These are phyloP conservation scores for Nakazawaea ernobii DNA, from an alignment of 805 yeast genomes.

Conservation along the genomic window DNA sequence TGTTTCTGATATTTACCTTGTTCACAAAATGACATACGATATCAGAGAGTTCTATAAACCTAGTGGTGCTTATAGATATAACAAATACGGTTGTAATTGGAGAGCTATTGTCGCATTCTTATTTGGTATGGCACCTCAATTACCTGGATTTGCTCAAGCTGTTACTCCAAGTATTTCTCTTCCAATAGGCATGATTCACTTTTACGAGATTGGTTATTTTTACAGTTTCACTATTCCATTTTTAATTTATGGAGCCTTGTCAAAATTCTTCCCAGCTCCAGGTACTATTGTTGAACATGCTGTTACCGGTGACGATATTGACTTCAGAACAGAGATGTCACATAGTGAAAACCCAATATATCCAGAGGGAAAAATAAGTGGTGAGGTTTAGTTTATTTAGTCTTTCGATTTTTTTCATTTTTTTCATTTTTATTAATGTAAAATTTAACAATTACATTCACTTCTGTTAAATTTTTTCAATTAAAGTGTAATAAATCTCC, in stretches of 20 bases:
- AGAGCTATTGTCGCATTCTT: conserved; percentile 77
- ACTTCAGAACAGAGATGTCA: conserved; percentile 3
- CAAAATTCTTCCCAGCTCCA: conserved; percentile 19
- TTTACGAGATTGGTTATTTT: conserved; percentile 24
- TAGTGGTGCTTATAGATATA: conserved; percentile 51
- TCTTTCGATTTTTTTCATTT: too few relatives aligned
- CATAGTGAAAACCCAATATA: not conserved
- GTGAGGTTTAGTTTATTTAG: not conserved
- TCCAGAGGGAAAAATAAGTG: not conserved
- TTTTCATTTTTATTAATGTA: too few relatives aligned
- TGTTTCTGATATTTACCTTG: conserved; percentile 59
- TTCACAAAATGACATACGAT: conserved; percentile 66
- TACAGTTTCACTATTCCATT: conserved; percentile 25
- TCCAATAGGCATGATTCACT: conserved; percentile 19
- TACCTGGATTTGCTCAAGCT: conserved; percentile 64
- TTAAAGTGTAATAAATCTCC: too few relatives aligned
- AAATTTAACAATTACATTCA: too few relatives aligned
- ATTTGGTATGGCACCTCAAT: conserved; percentile 75
- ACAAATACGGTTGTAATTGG: conserved; percentile 68
- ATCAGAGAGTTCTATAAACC: conserved; percentile 50
- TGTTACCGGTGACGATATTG: conserved; percentile 2
- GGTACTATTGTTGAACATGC: conserved; percentile 5
- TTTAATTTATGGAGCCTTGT: conserved; percentile 19
- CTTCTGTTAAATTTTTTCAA: too few relatives aligned
- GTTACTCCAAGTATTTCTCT: conserved; percentile 22